Evolutionary conservation across 2,329 filamentous ascomycete genomes (phyloP), one percentile per base, ranked within the genome.

Genomic region (Nannizzia gypsea): DNA sequence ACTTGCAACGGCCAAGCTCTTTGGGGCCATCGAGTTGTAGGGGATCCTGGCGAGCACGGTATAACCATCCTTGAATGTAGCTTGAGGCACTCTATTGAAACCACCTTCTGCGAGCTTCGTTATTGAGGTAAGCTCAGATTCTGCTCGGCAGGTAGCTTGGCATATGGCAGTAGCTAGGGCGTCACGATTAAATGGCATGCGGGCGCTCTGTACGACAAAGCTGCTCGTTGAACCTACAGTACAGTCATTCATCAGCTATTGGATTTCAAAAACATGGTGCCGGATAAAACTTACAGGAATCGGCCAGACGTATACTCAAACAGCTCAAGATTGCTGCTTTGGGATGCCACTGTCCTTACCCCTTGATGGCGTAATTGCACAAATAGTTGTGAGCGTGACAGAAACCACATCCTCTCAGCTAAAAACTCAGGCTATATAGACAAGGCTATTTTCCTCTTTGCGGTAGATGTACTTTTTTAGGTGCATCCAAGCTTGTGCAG

Each of bases 311-410:
- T 56, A 13, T 56, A 56, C 15, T 56, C 38, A 42, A 56, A 56
- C n/a, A 56, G 8, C 8, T 40, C 56, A 72, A 73, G 59, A 77
- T 63, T 59, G 76, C 74, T 8, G 72, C 26, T 54, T 15, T 17
- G 26, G 15, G 28, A 6, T 9, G 26, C 31, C 26, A 54, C 3
- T 2, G 15, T 34, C 8, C 48, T 54, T 13, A 26, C 13, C n/a
- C 1, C 13, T 20, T 31, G 13, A 8, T 34, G n/a, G 24, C 26
- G 48, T 17, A 4, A 24, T 34, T 11, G 20, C 20, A 26, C 26
- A 26, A 24, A 34, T 6, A 28, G 4, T 2, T 15, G 22, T n/a
- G 13, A 31, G 11, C 28, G 13, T 11, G 31, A 36, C 31, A 8
- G 26, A 15, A 17, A 1, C 26, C 48, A 24, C 48, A 52, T 52